A percentile compares a stretch with the other conserved stretches of the same genome.
These are phyloP conservation scores for Selaginella moellendorffii DNA, from an alignment of 75 land plant species.

Conservation along the genomic window DNA sequence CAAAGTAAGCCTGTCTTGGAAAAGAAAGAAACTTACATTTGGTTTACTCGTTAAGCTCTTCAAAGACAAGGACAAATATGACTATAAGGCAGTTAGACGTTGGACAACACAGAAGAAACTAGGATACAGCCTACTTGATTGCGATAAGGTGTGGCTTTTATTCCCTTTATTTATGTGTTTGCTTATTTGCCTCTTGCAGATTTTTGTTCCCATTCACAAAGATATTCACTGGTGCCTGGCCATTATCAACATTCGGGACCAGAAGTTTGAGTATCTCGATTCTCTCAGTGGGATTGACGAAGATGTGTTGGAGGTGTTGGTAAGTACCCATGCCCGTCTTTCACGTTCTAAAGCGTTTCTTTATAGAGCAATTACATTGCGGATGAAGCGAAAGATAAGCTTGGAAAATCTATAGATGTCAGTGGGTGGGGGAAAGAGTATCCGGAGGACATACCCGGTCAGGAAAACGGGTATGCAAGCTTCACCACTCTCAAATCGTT, in stretches of 20 bases:
- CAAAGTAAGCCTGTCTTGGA: no score
- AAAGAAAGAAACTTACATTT: no score
- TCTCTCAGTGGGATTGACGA: conserved; percentile 62
- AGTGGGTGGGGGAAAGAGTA: conserved; percentile 55
- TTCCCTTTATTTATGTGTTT: background rate
- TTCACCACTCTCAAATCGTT: no score
- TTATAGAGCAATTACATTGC: conserved; percentile 26
- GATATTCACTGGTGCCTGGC: conserved; percentile 98
- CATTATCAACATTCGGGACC: conserved; percentile 61
- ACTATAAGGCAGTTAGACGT: conserved; percentile 83
- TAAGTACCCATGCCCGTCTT: conserved; percentile 20
- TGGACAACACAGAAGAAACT: conserved; percentile 88
- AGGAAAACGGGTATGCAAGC: conserved; percentile 66
- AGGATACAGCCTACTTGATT: conserved; percentile 76
- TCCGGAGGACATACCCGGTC: conserved; percentile 66
- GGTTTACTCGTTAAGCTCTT: no score
- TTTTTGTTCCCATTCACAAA: conserved; percentile 89
- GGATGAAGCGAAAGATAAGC: conserved; percentile 90
- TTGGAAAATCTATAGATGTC: conserved; percentile 39
- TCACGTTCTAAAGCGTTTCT: background rate
- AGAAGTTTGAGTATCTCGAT: conserved; percentile 89
- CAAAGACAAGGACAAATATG: conserved; percentile 37
- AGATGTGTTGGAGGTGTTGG: conserved; percentile 47
- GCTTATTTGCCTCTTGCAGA: conserved; percentile 32
- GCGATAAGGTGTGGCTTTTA: conserved; percentile 65